A percentile compares a stretch with the other conserved stretches of the same genome.
phyloP scores from a whole-genome alignment of 805 yeast genomes.

The Wilhelminamyces savonicus region DNA sequence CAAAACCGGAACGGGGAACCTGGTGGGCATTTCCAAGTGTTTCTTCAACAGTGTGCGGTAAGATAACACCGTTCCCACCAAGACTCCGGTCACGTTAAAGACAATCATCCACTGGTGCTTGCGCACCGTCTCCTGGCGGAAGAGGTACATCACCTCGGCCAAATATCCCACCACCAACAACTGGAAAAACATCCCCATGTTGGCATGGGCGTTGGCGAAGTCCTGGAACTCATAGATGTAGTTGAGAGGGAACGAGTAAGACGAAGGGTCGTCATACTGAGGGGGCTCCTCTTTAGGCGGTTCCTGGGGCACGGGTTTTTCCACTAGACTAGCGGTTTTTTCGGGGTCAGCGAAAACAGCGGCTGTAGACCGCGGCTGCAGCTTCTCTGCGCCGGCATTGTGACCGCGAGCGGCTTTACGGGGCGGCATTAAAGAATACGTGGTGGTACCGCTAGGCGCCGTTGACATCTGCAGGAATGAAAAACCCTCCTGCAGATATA shows the following conservation, averaged over 20 bases:
- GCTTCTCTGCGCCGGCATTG: background rate
- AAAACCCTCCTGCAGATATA: no score
- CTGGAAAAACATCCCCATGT: constrained; percentile 25
- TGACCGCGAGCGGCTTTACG: no score
- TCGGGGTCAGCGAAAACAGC: background rate
- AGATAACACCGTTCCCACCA: constrained; percentile 21
- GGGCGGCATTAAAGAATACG: no score
- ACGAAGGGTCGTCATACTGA: no score
- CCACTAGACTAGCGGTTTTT: background rate
- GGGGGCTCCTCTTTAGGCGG: background rate
- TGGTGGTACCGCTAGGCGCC: no score
- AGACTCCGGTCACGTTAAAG: constrained; percentile 29
- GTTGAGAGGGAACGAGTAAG: constrained; percentile 6
- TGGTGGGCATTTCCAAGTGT: constrained; percentile 6
- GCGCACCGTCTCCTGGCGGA: constrained; percentile 11
- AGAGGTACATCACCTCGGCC: constrained; percentile 23
- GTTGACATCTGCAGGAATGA: no score
- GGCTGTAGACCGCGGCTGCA: background rate
- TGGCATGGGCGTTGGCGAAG: constrained; percentile 28
- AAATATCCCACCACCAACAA: constrained; percentile 22
- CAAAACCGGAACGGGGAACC: constrained; percentile 11
- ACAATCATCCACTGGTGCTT: constrained; percentile 16
- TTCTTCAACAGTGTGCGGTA: constrained; percentile 14
- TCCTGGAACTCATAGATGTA: constrained; percentile 29
- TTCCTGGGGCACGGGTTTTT: background rate